These are phyloP conservation scores for Erodium moschatum DNA, from an alignment of 441 rosid genomes.

Conservation along the genomic window DNA sequence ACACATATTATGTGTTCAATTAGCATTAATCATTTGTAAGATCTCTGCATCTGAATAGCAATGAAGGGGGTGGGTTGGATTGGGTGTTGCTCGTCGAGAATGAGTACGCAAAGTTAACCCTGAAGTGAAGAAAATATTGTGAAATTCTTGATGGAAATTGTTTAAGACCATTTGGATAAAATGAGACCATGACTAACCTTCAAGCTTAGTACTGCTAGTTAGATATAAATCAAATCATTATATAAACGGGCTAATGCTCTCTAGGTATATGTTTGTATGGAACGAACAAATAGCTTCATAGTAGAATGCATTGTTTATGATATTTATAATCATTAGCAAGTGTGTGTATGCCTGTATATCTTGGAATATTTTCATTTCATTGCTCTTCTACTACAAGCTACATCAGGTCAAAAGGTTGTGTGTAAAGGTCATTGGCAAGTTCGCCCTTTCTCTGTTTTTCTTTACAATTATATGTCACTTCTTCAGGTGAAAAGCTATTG, in stretches of 20 bases:
- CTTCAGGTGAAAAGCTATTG: constrained; percentile 77
- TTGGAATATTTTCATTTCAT: constrained; percentile 2
- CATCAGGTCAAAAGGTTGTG: background rate
- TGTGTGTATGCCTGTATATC: no score
- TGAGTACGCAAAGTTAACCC: no score
- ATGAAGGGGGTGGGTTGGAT: background rate
- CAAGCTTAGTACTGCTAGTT: no score
- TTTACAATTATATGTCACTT: constrained; percentile 10
- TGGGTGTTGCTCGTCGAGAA: background rate
- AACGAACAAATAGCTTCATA: no score
- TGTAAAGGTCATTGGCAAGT: background rate
- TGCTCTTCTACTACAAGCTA: background rate
- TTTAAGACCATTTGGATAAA: background rate
- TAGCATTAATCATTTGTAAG: background rate
- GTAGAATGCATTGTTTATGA: no score
- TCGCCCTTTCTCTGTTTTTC: background rate
- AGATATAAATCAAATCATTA: no score
- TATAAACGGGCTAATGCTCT: no score
- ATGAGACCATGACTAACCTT: background rate
- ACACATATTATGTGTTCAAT: background rate
- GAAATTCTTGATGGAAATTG: background rate
- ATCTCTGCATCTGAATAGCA: background rate
- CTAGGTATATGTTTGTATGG: no score
- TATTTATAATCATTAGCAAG: no score
- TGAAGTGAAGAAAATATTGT: background rate